Base-by-base conservation (phyloP, 2,329 filamentous ascomycete species). In the Stachybotrys elegans region DNA sequence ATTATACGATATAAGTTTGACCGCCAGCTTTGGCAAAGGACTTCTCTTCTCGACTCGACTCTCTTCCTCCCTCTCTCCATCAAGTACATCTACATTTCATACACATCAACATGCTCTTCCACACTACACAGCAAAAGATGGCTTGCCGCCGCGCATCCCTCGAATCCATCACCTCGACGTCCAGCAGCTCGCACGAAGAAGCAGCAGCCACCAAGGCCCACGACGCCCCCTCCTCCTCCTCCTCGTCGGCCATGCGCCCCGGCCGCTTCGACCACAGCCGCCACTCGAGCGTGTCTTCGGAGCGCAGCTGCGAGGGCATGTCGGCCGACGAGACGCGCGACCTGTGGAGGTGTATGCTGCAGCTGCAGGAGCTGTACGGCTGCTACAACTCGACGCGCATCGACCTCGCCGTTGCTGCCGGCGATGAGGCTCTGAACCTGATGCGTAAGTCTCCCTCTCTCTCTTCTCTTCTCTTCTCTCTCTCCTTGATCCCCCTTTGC, bases 371-470 rank as follows among this genome's bases (percentile, higher is more conserved):
- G 47, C 62, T 58, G 5, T 75, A 71, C 42, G 67, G 67, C 6
- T 75, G 72, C 57, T 75, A 75, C 49, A 72, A 68, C 22, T 75
- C 71, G 16, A 69, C 71, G 13, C 58, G 72, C 23, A 73, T 75
- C 54, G 69, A 71, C 40, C 61, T 73, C 34, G 72, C 72, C 1
- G 55, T 72, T 13, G 65, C 65, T 34, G 67, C 68, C 1, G 65
- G 66, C 19, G 64, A 70, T 5, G 54, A 63, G 8, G 67, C 61
- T 12, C 43, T 67, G 9, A 55, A 62, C 40, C 48, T 74, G 17
- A 70, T 73, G 63, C 72, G 72, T 75, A 59, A 57, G 70, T 67
- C 9, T 5, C 13, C 9, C 22, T 32, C 7, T 16, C 25, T 21
- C 37, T 6, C 9, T 31, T 37, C 22, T n/a, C 35, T 27, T n/a